These are phyloP conservation scores for Candida pini DNA, from an alignment of 805 yeast genomes.

Conservation along the genomic window DNA sequence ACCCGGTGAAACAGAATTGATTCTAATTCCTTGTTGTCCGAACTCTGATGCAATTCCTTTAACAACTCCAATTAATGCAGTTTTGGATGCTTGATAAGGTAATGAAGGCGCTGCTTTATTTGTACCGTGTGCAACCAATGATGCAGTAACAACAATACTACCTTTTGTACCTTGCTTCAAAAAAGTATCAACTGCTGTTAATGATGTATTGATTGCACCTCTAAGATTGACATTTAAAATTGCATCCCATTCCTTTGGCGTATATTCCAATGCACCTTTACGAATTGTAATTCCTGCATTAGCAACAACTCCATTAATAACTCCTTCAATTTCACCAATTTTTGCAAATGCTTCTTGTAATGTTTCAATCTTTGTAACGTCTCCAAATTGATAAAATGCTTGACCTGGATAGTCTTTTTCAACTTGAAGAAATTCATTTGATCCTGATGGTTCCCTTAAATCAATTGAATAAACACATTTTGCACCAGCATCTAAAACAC, in stretches of 20 bases:
- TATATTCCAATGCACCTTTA: slow-evolving; percentile 9
- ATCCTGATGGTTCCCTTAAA: slow-evolving; percentile 8
- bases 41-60: slow-evolving; percentile 41
- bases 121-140: slow-evolving; percentile 47
- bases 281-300: slow-evolving; percentile 12
- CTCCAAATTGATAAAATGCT: slow-evolving; percentile 6
- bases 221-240: slow-evolving; percentile 7
- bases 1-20: slow-evolving; percentile 46
- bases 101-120: slow-evolving; percentile 46
- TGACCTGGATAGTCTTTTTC: slow-evolving; percentile 7
- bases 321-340: slow-evolving; percentile 2
- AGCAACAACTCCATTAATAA: slow-evolving; percentile 9
- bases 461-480: slow-evolving; percentile 8
- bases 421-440: slow-evolving; percentile 7
- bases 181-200: slow-evolving; percentile 8
- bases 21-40: slow-evolving; percentile 47
- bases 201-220: slow-evolving; percentile 8
- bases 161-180: slow-evolving; percentile 24
- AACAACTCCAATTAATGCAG: slow-evolving; percentile 41
- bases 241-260: slow-evolving; percentile 12
- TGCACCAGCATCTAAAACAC: slow-evolving; percentile 9
- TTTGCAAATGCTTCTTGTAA: slow-evolving; percentile 5
- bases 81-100: slow-evolving; percentile 43
- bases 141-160: slow-evolving; percentile 46
- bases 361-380: slow-evolving; percentile 10